Evolutionary conservation across 352 stramenopile species (phyloP).

Genomic region (Phytophthora uliginosa): DNA sequence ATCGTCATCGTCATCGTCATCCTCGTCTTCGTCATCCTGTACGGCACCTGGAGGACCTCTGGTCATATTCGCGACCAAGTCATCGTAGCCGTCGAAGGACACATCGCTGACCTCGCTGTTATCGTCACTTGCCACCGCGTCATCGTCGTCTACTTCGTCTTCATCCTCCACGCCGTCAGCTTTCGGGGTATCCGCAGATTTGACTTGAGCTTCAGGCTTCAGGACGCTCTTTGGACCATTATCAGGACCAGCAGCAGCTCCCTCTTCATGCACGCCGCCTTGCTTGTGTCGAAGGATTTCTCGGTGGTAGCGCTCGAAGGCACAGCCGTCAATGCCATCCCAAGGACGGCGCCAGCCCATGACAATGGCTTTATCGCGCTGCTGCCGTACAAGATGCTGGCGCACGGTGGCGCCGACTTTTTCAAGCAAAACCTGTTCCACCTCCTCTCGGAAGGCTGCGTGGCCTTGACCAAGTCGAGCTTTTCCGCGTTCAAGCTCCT

Average conservation of each 20-base stretch:
- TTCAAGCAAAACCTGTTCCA: slow-evolving; percentile 65
- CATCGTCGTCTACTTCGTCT: slow-evolving; percentile 12
- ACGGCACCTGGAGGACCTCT: slow-evolving; percentile 3
- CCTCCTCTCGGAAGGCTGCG: slow-evolving; percentile 64
- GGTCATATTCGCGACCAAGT: slow-evolving; percentile 52
- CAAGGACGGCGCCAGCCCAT: slow-evolving; percentile 70
- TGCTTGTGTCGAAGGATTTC: slow-evolving; percentile 54
- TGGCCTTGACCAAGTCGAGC: slow-evolving; percentile 60
- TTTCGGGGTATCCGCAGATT: slow-evolving; percentile 31
- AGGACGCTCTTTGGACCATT: slow-evolving; percentile 15
- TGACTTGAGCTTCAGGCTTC: slow-evolving; percentile 11
- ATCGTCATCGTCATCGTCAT: slow-evolving; percentile 38
- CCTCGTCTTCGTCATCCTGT: slow-evolving; percentile 35
- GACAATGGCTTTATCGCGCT: slow-evolving; percentile 69
- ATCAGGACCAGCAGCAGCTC: slow-evolving; percentile 15
- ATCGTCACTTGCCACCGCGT: slow-evolving; percentile 38
- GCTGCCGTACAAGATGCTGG: slow-evolving; percentile 65
- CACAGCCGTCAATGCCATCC: slow-evolving; percentile 66
- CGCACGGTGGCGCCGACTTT: slow-evolving; percentile 60
- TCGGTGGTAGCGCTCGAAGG: slow-evolving; percentile 72
- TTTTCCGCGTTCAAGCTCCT: slow-evolving; percentile 59
- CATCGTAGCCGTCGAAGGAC: slow-evolving; percentile 71
- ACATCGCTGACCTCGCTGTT: slow-evolving; percentile 87
- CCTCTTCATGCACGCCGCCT: slow-evolving; percentile 25
- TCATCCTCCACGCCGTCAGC: slow-evolving; percentile 21